phyloP scores from a whole-genome alignment of 2,329 filamentous ascomycete species.

The Talaromyces funiculosus region DNA sequence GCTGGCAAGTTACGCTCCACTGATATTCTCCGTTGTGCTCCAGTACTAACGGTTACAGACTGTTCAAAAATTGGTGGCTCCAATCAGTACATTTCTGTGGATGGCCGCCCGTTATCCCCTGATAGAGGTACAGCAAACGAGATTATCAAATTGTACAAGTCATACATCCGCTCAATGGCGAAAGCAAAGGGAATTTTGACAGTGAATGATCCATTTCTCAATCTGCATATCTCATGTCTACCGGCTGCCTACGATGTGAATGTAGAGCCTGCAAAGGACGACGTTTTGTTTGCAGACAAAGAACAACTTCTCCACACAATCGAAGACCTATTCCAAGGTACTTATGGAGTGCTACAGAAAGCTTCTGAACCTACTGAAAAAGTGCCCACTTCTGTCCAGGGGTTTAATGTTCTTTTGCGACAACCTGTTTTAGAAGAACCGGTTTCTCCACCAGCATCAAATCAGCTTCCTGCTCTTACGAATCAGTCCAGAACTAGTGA shows the following conservation, averaged over 20 bases:
- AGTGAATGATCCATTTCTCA: conserved; percentile 51
- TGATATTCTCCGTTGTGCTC: background rate
- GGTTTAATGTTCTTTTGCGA: conserved; percentile 21
- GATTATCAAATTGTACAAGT: conserved; percentile 48
- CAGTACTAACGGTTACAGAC: conserved; percentile 30
- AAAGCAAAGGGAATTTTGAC: conserved; percentile 19
- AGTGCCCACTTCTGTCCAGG: conserved; percentile 1
- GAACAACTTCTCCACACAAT: conserved; percentile 39
- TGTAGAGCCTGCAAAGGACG: conserved; percentile 59
- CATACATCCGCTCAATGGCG: conserved; percentile 39
- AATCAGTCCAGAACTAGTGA: background rate
- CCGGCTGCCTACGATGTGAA: conserved; percentile 55
- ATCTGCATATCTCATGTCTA: conserved; percentile 50
- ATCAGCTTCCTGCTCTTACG: background rate
- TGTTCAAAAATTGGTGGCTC: conserved; percentile 27
- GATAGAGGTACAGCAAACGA: conserved; percentile 49
- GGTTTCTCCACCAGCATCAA: conserved; percentile 3
- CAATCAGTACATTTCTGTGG: conserved; percentile 52
- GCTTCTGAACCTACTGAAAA: background rate
- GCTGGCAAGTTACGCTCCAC: conserved; percentile 25
- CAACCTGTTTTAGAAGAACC: conserved; percentile 13
- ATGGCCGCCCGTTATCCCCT: conserved; percentile 51
- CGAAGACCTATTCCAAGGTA: conserved; percentile 40
- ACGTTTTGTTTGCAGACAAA: conserved; percentile 53
- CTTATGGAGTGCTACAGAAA: conserved; percentile 29